A percentile compares a stretch with the other conserved stretches of the same genome.
Conservation (phyloP, 805 yeast species). For the Metschnikowia proteae region DNA sequence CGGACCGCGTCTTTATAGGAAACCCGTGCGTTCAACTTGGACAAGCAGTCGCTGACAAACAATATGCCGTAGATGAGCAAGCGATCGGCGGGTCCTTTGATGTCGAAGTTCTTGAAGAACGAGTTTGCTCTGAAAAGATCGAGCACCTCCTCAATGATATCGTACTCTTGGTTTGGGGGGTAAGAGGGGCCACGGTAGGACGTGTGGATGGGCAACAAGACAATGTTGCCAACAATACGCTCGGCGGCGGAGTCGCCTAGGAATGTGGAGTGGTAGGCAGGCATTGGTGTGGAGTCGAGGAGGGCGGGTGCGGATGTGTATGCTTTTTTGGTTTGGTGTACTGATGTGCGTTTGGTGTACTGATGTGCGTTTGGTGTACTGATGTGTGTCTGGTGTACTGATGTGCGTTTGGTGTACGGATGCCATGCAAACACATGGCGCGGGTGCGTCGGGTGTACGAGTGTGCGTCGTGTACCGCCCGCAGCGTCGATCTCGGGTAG, state of each 20-base stretch:
- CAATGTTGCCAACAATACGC: conserved; percentile 70
- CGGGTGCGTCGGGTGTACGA: too few relatives aligned
- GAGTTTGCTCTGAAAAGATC: conserved; percentile 95
- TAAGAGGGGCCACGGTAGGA: conserved; percentile 88
- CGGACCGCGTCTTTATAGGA: conserved; percentile 58
- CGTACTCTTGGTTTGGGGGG: conserved; percentile 69
- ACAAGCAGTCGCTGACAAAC: conserved; percentile 80
- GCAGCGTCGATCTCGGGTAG: too few relatives aligned
- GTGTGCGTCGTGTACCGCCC: too few relatives aligned
- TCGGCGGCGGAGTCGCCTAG: conserved; percentile 47
- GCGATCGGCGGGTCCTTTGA: conserved; percentile 92
- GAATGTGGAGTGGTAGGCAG: conserved; percentile 80
- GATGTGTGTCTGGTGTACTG: too few relatives aligned
- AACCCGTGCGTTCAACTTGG: conserved; percentile 50
- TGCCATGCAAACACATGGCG: too few relatives aligned
- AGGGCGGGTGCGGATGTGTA: too few relatives aligned
- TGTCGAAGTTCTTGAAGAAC: conserved; percentile 94
- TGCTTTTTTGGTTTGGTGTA: too few relatives aligned
- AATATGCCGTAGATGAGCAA: conserved; percentile 90
- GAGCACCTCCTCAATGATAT: conserved; percentile 84
- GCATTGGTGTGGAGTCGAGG: conserved; percentile 24
- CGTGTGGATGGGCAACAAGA: conserved; percentile 80
- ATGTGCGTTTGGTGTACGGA: too few relatives aligned
- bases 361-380: too few relatives aligned
- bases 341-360: too few relatives aligned